These are phyloP conservation scores for Cercospora sp. DNA, from an alignment of 2,329 filamentous ascomycete genomes.

Conservation along the genomic window DNA sequence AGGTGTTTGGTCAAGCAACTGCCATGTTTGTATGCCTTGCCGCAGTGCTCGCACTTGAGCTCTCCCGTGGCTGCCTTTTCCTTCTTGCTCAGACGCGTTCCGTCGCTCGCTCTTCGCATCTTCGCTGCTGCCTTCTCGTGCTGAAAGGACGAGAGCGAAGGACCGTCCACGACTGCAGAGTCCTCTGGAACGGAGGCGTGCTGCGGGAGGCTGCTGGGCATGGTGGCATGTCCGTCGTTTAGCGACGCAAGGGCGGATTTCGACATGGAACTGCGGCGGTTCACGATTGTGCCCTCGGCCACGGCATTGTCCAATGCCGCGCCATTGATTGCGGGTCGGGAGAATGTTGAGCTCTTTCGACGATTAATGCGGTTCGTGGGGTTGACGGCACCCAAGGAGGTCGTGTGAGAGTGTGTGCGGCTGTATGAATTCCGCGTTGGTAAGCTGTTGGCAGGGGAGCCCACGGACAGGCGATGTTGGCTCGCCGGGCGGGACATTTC, in stretches of 20 bases:
- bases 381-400: conserved; percentile 75
- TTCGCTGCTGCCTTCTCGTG: conserved; percentile 55
- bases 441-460: conserved; percentile 62
- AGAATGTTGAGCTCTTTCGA: conserved; percentile 87
- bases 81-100: conserved; percentile 76
- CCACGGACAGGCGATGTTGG: conserved; percentile 45
- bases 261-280: conserved; percentile 68
- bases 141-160: conserved; percentile 55
- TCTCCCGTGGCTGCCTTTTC: conserved; percentile 82
- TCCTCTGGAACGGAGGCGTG: conserved; percentile 41
- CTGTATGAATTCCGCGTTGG: conserved; percentile 66
- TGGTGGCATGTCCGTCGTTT: conserved; percentile 59
- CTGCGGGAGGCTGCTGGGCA: conserved; percentile 66
- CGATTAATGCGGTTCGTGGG: conserved; percentile 82
- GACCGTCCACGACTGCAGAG: conserved; percentile 67
- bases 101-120: conserved; percentile 74
- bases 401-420: conserved; percentile 78
- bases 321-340: conserved; percentile 74
- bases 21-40: conserved; percentile 99
- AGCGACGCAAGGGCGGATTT: conserved; percentile 56
- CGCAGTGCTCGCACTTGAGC: conserved; percentile 94
- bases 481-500: conserved; percentile 44
- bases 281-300: conserved; percentile 60
- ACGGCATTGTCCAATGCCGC: conserved; percentile 65
- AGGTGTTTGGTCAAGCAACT: conserved; percentile 99